Base-by-base conservation (phyloP, 495 filamentous ascomycete genomes). In the Hapsidospora chrysogenum region DNA sequence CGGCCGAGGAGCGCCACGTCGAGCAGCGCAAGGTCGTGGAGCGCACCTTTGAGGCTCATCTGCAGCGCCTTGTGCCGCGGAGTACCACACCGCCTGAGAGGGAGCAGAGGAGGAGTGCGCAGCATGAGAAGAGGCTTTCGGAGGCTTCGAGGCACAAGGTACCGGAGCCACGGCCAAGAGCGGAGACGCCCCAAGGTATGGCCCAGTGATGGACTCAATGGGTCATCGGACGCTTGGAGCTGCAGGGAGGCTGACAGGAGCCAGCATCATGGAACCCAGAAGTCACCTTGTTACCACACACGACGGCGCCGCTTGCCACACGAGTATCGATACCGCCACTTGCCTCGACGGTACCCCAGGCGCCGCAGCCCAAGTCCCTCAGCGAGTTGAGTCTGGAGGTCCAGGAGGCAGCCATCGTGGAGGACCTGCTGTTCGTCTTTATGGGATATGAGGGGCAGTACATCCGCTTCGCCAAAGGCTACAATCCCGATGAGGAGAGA, bases 391-490 rank as follows among this genome's bases (percentile, higher is more conserved):
- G 80, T 2, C 56, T 84, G 15, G 78, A 89, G 39, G 71, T 63
- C 6, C 89, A 97, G 50, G 89, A 97, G 55, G 68, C 70, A 9
- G 79, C 74, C 2, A 78, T 96, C 9, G 57, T 96, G 33, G 86
- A 94, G 43, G 89, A 97, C 46, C 57, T 97, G 15, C 53, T 95
- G 22, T 95, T 85, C 52, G 85, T 92, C 3, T 87, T 95, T 43
- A 95, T 96, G 87, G 89, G 89, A n/a, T 92, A 83, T 41, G 89
- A 97, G 57, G 89, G 89, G 18, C 85, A 92, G 52, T 95, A 95
- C 52, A 80, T 96, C 43, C 83, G 85, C 39, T 96, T 84, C 44
- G 64, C 66, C 25, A 73, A 74, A 37, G 68, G 72, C 2, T 95
- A 93, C 53, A 78, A 93, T 40, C 84, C 89, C 0, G 54, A 66